These are phyloP conservation scores for Theobroma cacao DNA, from an alignment of 345 rosid genomes.

Conservation along the genomic window DNA sequence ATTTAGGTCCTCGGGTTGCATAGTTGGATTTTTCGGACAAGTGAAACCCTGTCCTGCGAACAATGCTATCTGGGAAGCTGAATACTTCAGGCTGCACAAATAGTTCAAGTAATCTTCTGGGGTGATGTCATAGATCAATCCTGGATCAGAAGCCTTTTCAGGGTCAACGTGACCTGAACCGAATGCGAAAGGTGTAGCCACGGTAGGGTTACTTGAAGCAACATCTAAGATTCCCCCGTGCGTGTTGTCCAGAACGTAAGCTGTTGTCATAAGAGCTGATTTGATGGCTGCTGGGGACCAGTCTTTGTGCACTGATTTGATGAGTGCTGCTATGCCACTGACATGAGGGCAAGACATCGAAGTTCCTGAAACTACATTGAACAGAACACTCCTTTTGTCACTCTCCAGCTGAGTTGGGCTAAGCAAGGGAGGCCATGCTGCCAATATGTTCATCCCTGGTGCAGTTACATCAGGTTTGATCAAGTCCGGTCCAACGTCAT, in stretches of 20 bases:
- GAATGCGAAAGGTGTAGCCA: constrained; percentile 4
- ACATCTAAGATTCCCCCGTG: background rate
- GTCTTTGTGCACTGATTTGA: constrained; percentile 56
- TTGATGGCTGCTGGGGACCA: constrained; percentile 91
- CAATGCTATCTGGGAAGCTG: constrained; percentile 12
- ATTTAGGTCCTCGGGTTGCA: constrained; percentile 6
- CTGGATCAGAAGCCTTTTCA: constrained; percentile 8
- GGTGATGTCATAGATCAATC: constrained; percentile 15
- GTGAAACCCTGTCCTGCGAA: constrained; percentile 3
- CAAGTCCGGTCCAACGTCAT: constrained; percentile 46
- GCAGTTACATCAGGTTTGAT: constrained; percentile 82
- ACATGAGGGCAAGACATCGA: constrained; percentile 92
- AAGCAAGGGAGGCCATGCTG: constrained; percentile 64
- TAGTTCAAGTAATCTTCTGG: constrained; percentile 14
- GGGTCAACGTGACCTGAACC: constrained; percentile 19
- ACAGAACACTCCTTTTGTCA: constrained; percentile 57
- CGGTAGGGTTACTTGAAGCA: background rate
- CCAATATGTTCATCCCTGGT: constrained; percentile 76
- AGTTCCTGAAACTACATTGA: constrained; percentile 77
- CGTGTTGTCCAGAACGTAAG: background rate
- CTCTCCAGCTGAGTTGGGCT: constrained; percentile 45
- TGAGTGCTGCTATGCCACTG: constrained; percentile 69
- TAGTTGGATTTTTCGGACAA: background rate
- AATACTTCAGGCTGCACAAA: constrained; percentile 6
- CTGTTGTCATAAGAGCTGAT: constrained; percentile 69